These are phyloP conservation scores for Isochrysis galbana DNA, from an alignment of 78 protist genomes.

Conservation along the genomic window DNA sequence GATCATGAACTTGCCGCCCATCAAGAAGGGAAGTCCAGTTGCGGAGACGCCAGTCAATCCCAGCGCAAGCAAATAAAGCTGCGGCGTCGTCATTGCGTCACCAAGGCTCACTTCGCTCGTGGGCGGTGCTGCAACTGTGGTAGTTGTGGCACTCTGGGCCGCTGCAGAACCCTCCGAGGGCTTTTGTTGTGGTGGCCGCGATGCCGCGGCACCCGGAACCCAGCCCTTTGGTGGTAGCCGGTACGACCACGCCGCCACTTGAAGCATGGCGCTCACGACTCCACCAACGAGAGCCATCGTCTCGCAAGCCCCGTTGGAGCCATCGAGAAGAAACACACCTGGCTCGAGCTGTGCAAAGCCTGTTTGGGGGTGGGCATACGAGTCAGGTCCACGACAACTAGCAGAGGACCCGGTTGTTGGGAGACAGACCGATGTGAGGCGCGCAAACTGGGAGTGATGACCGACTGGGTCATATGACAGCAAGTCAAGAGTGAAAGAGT, in stretches of 20 bases:
- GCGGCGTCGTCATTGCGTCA: background rate
- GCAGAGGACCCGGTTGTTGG: no score
- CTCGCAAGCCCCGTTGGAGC: background rate
- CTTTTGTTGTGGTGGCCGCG: no score
- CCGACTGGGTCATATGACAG: no score
- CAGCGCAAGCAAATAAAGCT: background rate
- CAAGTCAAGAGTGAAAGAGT: no score
- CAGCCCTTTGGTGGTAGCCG: background rate
- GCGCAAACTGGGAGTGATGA: no score
- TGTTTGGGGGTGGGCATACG: no score
- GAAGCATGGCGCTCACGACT: background rate
- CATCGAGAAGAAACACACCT: background rate
- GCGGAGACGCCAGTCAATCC: no score
- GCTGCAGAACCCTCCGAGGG: no score
- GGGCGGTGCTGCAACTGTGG: background rate
- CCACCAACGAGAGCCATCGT: background rate
- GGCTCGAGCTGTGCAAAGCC: background rate
- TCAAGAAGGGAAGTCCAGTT: background rate
- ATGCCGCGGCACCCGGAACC: background rate
- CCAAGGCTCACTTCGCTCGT: background rate
- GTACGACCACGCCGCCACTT: background rate
- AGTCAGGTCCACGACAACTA: no score
- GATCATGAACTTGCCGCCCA: background rate
- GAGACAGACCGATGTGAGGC: no score
- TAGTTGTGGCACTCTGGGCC: no score